Evolutionary conservation across 1,139 yeast genomes (phyloP).

Genomic region (Yamadazyma sp.): DNA sequence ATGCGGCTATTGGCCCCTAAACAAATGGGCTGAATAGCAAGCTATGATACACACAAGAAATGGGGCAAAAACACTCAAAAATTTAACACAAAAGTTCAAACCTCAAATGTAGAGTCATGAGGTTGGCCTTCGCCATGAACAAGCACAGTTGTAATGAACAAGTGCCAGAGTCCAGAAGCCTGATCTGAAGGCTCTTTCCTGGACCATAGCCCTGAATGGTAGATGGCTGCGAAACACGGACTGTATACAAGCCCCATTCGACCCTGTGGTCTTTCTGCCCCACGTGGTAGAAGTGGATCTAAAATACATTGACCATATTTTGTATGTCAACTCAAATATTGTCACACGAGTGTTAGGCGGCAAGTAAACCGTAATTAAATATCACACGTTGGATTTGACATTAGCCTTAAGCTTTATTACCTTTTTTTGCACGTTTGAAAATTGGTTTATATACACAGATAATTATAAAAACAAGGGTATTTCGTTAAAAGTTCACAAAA

Average conservation of each 20-base stretch:
- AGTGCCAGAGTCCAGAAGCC: too few relatives aligned
- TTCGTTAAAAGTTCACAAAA: too few relatives aligned
- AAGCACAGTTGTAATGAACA: too few relatives aligned
- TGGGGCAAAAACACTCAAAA: too few relatives aligned
- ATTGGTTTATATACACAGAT: neutral
- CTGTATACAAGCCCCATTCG: neutral
- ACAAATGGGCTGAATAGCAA: too few relatives aligned
- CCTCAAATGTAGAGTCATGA: too few relatives aligned
- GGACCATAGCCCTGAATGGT: too few relatives aligned
- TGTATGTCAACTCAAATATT: neutral
- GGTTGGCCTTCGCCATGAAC: too few relatives aligned
- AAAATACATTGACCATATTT: neutral
- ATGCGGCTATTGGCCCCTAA: too few relatives aligned
- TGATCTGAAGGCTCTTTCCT: too few relatives aligned
- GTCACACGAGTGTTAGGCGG: conserved; percentile 8
- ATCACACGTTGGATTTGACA: conserved; percentile 7
- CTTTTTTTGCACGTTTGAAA: neutral
- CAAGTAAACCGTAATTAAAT: neutral
- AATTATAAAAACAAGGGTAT: conserved; percentile 1
- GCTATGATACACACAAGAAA: too few relatives aligned
- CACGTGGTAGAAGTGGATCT: conserved; percentile 9
- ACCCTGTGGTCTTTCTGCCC: conserved; percentile 1
- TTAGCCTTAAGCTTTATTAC: conserved; percentile 1
- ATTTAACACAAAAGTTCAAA: too few relatives aligned
- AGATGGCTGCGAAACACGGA: conserved; percentile 10